phyloP scores from a whole-genome alignment of 129 eudicot genomes.

The Lactuca saligna region DNA sequence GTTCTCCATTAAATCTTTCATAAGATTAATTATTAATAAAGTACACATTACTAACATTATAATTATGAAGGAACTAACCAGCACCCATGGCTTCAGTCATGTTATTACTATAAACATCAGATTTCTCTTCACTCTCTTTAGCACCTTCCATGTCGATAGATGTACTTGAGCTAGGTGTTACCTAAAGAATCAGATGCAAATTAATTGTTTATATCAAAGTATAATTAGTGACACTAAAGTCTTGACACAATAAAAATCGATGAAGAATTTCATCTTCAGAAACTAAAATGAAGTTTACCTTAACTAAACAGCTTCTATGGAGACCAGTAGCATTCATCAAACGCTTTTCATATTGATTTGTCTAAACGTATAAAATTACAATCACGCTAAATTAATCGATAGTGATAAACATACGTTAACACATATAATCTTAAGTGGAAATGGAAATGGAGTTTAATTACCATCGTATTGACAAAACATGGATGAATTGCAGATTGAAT shows the following conservation, averaged over 20 bases:
- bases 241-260: background rate
- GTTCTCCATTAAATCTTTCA: background rate
- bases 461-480: slow-evolving; percentile 37
- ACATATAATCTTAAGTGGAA: background rate
- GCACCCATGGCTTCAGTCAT: slow-evolving; percentile 99
- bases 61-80: slow-evolving; percentile 52
- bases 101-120: slow-evolving; percentile 75
- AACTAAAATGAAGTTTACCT: slow-evolving; percentile 33
- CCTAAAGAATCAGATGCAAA: slow-evolving; percentile 43
- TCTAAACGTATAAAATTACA: slow-evolving; percentile 10
- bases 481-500: slow-evolving; percentile 34
- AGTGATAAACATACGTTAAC: slow-evolving; percentile 7
- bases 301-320: slow-evolving; percentile 23
- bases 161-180: slow-evolving; percentile 55
- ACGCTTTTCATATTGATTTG: slow-evolving; percentile 20
- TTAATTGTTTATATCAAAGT: background rate
- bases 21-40: background rate
- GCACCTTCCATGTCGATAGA: slow-evolving; percentile 55
- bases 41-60: background rate
- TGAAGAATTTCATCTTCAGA: slow-evolving; percentile 1
- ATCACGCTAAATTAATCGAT: slow-evolving; percentile 2
- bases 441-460: slow-evolving; percentile 6
- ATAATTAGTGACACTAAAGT: background rate
- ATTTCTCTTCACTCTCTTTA: slow-evolving; percentile 60
- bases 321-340: slow-evolving; percentile 36